These are phyloP conservation scores for Thalia dealbata DNA, from an alignment of 176 grass and related monocot genomes.

Conservation along the genomic window DNA sequence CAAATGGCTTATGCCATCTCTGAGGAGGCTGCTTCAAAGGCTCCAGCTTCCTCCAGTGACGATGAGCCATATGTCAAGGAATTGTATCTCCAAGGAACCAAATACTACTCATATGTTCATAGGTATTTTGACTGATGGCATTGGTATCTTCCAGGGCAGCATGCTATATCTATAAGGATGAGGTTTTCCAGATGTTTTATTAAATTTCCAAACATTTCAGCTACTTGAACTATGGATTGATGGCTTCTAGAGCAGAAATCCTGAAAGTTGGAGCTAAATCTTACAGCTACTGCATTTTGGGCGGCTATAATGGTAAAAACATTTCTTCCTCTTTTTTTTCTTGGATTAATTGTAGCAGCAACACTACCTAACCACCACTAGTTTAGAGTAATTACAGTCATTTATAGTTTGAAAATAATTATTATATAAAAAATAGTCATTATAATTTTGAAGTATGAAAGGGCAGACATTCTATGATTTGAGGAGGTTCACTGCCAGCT, in stretches of 20 bases:
- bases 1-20: conserved; percentile 51
- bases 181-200: neutral
- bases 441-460: no score
- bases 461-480: no score
- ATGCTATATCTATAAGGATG: no score
- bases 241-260: neutral
- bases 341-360: no score
- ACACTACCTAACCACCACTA: no score
- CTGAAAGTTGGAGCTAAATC: neutral
- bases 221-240: neutral
- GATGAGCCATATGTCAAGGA: conserved; percentile 28
- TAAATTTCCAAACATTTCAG: neutral
- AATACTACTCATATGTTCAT: conserved; percentile 39
- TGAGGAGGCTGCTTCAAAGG: conserved; percentile 22
- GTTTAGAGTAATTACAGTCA: no score
- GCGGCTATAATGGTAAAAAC: neutral
- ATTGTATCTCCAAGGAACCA: conserved; percentile 29
- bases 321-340: no score
- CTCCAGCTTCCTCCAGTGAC: conserved; percentile 14
- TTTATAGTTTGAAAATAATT: no score
- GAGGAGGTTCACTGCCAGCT: no score
- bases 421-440: no score
- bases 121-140: no score
- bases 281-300: neutral
- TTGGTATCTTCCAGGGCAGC: no score